Conservation (phyloP, 2,329 filamentous ascomycete genomes). For the Colletotrichum neosansevieriae region DNA sequence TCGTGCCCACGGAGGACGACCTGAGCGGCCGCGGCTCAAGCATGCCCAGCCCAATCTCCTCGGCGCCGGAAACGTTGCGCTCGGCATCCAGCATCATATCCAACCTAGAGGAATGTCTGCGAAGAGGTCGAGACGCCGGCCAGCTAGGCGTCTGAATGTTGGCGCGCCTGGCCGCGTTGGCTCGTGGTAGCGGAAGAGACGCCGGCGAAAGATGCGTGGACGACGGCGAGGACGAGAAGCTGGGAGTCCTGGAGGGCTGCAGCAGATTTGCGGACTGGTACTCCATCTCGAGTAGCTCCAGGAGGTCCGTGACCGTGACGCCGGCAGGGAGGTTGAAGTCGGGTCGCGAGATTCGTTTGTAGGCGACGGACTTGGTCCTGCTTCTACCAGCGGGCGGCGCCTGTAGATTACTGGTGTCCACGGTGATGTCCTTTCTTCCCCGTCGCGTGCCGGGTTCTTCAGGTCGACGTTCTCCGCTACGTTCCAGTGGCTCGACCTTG, state of each 20-base stretch:
- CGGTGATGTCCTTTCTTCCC: neutral
- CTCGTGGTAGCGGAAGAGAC: conserved; percentile 1
- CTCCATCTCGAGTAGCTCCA: conserved; percentile 33
- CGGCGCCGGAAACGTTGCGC: conserved; percentile 23
- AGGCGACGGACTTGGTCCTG: conserved; percentile 17
- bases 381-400: neutral
- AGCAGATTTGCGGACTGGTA: conserved; percentile 12
- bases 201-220: neutral
- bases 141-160: conserved; percentile 6
- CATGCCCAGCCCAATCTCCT: conserved; percentile 33
- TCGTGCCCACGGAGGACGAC: conserved; percentile 16
- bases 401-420: neutral
- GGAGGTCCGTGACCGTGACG: conserved; percentile 33
- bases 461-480: neutral
- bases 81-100: conserved; percentile 35
- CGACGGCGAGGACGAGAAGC: conserved; percentile 7
- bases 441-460: neutral
- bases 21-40: conserved; percentile 27
- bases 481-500: neutral
- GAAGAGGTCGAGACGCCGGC: conserved; percentile 19
- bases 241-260: neutral
- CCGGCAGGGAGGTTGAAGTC: conserved; percentile 30
- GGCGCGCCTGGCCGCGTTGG: neutral
- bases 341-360: conserved; percentile 31
- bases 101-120: conserved; percentile 21